phyloP scores from a whole-genome alignment of 352 stramenopile genomes.

The Globisporangium viniferum region DNA sequence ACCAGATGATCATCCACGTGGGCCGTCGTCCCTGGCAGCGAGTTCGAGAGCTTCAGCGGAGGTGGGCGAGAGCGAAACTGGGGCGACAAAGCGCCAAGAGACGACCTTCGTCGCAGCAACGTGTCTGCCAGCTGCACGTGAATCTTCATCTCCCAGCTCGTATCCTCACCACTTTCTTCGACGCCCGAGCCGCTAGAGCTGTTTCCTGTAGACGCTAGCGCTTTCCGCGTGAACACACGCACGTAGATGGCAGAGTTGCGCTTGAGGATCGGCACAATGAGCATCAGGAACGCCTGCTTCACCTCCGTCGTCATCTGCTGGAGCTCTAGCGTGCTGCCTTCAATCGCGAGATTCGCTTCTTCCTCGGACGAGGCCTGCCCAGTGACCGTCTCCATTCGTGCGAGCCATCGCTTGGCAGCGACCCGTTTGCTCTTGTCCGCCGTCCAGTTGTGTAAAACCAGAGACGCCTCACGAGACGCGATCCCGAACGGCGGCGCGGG shows the following conservation, averaged over 20 bases:
- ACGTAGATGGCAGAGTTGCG: constrained; percentile 47
- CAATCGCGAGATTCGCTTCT: constrained; percentile 22
- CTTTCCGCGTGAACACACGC: constrained; percentile 47
- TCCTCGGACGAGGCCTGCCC: constrained; percentile 12
- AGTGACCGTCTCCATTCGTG: constrained; percentile 32
- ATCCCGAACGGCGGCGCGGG: constrained; percentile 50
- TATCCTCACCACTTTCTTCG: constrained; percentile 19
- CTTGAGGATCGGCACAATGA: constrained; percentile 64
- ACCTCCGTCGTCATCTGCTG: constrained; percentile 60
- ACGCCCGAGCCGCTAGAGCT: neutral
- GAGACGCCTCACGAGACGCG: constrained; percentile 46
- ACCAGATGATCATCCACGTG: constrained; percentile 13
- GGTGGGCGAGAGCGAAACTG: constrained; percentile 19
- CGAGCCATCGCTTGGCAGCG: constrained; percentile 42
- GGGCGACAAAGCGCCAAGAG: neutral
- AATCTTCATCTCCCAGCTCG: constrained; percentile 62
- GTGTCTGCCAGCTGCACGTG: constrained; percentile 36
- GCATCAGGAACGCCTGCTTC: constrained; percentile 70
- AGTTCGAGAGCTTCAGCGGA: neutral
- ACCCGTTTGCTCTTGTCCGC: constrained; percentile 32
- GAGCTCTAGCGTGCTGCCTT: constrained; percentile 45
- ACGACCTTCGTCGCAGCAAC: neutral
- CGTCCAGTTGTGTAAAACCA: constrained; percentile 68
- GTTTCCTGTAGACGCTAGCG: neutral
- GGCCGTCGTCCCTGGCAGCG: neutral